Conservation (phyloP, 202 grass and related monocot genomes). For the Brachypodium distachyon region DNA sequence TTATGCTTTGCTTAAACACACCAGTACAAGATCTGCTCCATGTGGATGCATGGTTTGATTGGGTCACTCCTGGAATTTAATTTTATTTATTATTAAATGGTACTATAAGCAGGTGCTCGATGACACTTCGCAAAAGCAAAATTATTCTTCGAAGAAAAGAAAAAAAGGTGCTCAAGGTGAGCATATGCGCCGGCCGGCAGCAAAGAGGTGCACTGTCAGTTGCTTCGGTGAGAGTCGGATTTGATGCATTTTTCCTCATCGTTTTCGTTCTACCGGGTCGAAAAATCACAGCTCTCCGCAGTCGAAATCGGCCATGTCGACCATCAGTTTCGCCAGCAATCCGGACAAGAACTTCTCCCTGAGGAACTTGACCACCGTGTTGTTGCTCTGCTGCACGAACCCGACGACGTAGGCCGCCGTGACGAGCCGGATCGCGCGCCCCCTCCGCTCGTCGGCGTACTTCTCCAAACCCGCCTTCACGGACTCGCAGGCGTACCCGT, state of each 20-base stretch:
- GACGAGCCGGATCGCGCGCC: constrained; percentile 49
- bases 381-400: constrained; percentile 49
- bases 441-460: constrained; percentile 42
- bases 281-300: constrained; percentile 40
- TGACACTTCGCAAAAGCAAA: too few relatives aligned
- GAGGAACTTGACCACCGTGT: constrained; percentile 24
- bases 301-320: constrained; percentile 42
- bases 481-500: neutral
- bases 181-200: too few relatives aligned
- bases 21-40: neutral
- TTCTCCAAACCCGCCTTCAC: constrained; percentile 13
- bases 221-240: neutral
- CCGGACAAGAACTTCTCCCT: constrained; percentile 43
- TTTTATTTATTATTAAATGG: too few relatives aligned
- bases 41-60: neutral
- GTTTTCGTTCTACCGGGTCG: neutral
- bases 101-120: too few relatives aligned
- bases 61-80: too few relatives aligned
- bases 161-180: too few relatives aligned
- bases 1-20: neutral
- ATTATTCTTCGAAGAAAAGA: too few relatives aligned
- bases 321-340: constrained; percentile 8
- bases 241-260: neutral
- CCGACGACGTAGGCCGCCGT: constrained; percentile 36
- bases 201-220: too few relatives aligned